Evolutionary conservation across 306 rosid genomes (phyloP).

Genomic region (Mimosa pudica): DNA sequence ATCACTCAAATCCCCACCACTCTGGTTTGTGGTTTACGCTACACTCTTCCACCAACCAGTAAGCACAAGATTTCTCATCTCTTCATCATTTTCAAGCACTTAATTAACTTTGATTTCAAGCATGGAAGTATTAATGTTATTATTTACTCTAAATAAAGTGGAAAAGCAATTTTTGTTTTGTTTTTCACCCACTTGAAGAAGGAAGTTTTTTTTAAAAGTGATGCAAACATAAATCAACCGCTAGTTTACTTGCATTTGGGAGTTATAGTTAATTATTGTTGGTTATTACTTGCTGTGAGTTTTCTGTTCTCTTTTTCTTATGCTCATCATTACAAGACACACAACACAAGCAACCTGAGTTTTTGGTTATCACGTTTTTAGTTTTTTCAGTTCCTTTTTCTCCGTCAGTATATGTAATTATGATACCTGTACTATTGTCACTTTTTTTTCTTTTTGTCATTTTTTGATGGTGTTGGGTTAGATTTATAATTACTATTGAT

Average conservation of each 20-base stretch:
- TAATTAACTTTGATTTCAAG: neutral
- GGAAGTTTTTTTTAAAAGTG: neutral
- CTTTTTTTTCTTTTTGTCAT: neutral
- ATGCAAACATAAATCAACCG: neutral
- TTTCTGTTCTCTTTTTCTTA: neutral
- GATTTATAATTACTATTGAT: neutral
- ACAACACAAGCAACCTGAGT: conserved; percentile 11
- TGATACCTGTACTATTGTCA: neutral
- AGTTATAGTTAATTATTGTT: neutral
- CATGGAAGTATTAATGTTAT: too few relatives aligned
- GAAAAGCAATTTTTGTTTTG: too few relatives aligned
- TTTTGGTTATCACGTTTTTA: neutral
- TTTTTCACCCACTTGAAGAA: neutral
- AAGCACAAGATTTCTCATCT: conserved; percentile 22
- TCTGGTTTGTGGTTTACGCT: conserved; percentile 71
- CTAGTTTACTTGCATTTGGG: neutral
- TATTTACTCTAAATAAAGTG: neutral
- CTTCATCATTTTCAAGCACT: conserved; percentile 3
- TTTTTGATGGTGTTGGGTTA: neutral
- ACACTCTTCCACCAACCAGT: conserved; percentile 59
- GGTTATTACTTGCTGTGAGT: neutral
- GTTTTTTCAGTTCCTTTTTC: neutral
- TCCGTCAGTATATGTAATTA: neutral
- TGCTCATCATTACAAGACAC: neutral
- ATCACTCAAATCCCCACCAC: conserved; percentile 33